phyloP scores from a whole-genome alignment of 257 asterid species.

The Echium plantagineum region DNA sequence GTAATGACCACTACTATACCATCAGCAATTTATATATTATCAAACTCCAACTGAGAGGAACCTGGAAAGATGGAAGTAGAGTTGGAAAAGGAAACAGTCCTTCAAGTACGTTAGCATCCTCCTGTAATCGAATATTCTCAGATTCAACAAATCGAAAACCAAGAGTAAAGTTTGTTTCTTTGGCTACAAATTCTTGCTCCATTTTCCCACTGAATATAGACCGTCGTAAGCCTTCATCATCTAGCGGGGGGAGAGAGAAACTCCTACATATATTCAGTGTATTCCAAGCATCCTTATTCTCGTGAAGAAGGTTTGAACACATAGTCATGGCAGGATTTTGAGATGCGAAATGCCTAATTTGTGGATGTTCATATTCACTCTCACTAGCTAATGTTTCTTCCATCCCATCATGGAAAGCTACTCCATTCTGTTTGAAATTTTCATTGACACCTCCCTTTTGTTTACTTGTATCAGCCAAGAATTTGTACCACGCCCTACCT shows the following conservation, averaged over 20 bases:
- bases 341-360: conserved; percentile 27
- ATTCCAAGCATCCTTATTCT: conserved; percentile 53
- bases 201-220: conserved; percentile 42
- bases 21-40: not conserved
- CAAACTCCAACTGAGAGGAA: conserved; percentile 11
- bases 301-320: conserved; percentile 40
- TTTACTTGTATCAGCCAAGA: conserved; percentile 43
- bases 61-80: conserved; percentile 84
- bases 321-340: conserved; percentile 77
- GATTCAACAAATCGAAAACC: conserved; percentile 61
- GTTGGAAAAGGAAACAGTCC: conserved; percentile 81
- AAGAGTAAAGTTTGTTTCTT: conserved; percentile 43
- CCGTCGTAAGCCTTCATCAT: conserved; percentile 67
- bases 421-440: conserved; percentile 19
- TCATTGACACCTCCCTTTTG: conserved; percentile 28
- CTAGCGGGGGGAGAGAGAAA: conserved; percentile 67
- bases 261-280: conserved; percentile 63
- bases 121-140: conserved; percentile 38
- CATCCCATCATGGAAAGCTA: conserved; percentile 16
- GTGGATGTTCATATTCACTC: conserved; percentile 22
- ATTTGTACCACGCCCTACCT: conserved; percentile 53
- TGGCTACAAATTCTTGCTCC: conserved; percentile 25
- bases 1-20: not conserved
- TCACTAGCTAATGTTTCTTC: conserved; percentile 15
- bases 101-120: conserved; percentile 62